Evolutionary conservation across 805 yeast species (phyloP).

Genomic region (Ogataea zsoltii): DNA sequence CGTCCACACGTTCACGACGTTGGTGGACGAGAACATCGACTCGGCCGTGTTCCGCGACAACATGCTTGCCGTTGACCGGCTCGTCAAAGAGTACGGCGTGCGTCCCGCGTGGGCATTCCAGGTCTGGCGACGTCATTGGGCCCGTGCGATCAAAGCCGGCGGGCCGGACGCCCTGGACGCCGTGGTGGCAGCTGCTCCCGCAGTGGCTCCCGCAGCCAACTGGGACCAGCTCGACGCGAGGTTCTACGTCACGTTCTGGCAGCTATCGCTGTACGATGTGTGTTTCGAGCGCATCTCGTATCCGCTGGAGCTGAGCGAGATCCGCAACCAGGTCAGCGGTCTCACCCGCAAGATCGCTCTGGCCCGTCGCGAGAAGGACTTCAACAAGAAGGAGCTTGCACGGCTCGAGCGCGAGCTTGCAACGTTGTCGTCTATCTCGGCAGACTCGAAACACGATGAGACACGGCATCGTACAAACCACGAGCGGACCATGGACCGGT

Average conservation of each 20-base stretch:
- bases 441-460: constrained; percentile 40
- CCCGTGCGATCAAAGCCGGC: constrained; percentile 28
- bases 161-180: constrained; percentile 13
- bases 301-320: constrained; percentile 42
- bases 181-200: constrained; percentile 18
- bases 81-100: constrained; percentile 45
- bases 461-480: constrained; percentile 45
- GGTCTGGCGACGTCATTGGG: constrained; percentile 62
- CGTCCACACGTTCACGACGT: constrained; percentile 62
- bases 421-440: constrained; percentile 30
- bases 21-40: constrained; percentile 53
- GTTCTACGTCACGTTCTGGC: constrained; percentile 72
- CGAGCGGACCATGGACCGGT: constrained; percentile 30
- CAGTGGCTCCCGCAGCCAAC: constrained; percentile 18
- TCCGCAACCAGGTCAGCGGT: constrained; percentile 38
- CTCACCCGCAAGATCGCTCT: constrained; percentile 37
- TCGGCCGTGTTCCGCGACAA: constrained; percentile 34
- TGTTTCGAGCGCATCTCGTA: constrained; percentile 54
- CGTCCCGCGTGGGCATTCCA: constrained; percentile 71
- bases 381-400: constrained; percentile 19
- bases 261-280: constrained; percentile 68
- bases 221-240: constrained; percentile 36
- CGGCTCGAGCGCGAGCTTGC: constrained; percentile 32
- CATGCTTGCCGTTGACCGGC: constrained; percentile 42
- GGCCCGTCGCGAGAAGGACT: constrained; percentile 31